Conservation (phyloP, 2,329 filamentous ascomycete genomes). For the Ophiostoma himal-ulmi region DNA sequence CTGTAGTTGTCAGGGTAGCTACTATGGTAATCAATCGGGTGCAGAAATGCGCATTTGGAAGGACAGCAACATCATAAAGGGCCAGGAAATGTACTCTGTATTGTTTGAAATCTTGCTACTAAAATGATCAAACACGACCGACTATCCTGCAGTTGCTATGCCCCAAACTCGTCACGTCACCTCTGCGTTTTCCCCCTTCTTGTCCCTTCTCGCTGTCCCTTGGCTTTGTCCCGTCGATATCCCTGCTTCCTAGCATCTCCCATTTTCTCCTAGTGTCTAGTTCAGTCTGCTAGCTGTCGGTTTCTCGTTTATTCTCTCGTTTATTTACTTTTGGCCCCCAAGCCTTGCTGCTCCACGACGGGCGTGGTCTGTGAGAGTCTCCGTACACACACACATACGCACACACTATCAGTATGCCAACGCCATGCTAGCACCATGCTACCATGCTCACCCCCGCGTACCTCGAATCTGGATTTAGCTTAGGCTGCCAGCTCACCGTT, state of each 20-base stretch:
- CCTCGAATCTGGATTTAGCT: background rate
- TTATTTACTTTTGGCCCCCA: conserved; percentile 5
- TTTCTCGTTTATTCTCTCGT: conserved; percentile 1
- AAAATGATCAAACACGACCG: background rate
- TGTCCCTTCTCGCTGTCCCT: background rate
- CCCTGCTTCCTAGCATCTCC: background rate
- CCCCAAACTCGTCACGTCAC: background rate
- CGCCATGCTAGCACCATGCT: background rate
- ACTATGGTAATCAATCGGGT: background rate
- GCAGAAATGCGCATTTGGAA: background rate
- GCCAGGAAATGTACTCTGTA: background rate
- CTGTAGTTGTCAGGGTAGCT: background rate
- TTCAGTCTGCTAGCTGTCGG: background rate
- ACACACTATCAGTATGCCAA: background rate
- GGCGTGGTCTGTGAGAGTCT: background rate
- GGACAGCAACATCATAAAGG: background rate
- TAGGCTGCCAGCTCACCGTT: conserved; percentile 8
- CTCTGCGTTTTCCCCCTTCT: background rate
- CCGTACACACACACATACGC: background rate
- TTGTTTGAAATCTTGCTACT: background rate
- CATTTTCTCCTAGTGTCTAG: background rate
- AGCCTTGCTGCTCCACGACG: background rate
- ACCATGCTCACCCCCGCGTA: background rate
- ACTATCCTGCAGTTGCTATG: background rate
- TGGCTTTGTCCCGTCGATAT: background rate